Base-by-base conservation (phyloP, 768 basidiomycete genomes). In the Russula abietina region DNA sequence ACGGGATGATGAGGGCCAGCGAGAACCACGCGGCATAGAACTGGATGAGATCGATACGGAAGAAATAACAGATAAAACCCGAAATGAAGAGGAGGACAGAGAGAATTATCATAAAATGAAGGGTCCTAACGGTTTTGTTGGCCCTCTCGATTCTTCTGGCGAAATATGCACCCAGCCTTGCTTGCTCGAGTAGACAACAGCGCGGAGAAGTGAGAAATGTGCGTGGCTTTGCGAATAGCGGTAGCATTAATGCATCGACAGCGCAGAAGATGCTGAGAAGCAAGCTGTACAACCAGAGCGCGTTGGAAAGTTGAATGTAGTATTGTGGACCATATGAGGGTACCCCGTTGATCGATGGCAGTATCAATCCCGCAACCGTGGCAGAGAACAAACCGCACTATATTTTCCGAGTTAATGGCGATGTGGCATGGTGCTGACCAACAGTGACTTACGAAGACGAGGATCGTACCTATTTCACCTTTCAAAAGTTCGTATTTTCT, bases 331-430 rank as follows among this genome's bases (percentile, higher is more conserved):
- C 28, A 30, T n/a, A n/a, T n/a, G n/a, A n/a, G n/a, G n/a, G n/a
- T n/a, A n/a, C n/a, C n/a, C n/a, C n/a, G n/a, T n/a, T n/a, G n/a
- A 60, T 52, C 10, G 52, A 24, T 6, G n/a, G 17, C 22, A 51
- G 22, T n/a, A 24, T 17, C 10, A 52, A 43, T n/a, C 51, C 51
- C 7, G 59, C 59, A 16, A 60, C 26, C 0, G 59, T 22, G 11
- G 59, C 50, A 2, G 59, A 54, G 59, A 60, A 60, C 14, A 60
- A 33, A 33, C 59, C 59, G 24, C 50, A 43, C 59, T 60, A 53
- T 33, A 36, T 10, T 12, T 5, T 7, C n/a, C 2, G 16, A 39
- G 26, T 41, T 22, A 28, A 19, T n/a, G 10, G 6, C 6, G 41
- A 53, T 28, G n/a, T 33, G 7, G 10, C 10, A n/a, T 45, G 9